Percentiles rank a stretch among this genome's conserved stretches.
Conservation (phyloP, 2,329 filamentous ascomycete genomes). For the Basipetospora chlamydospora region DNA sequence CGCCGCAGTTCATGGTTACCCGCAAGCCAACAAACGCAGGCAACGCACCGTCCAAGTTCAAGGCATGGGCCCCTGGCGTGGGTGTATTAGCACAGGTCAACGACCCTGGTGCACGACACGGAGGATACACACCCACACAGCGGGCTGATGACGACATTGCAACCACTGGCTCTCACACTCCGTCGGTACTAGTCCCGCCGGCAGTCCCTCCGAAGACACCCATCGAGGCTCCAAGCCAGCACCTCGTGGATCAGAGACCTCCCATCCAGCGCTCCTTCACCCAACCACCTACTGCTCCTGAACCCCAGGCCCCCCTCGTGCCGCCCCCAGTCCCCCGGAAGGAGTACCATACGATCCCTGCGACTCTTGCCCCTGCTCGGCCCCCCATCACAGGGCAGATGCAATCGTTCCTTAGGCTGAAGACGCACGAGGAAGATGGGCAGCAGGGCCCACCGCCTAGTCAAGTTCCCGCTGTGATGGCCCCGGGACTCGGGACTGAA, state of each 20-base stretch:
- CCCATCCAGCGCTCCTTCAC: background rate
- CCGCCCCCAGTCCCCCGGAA: too few relatives aligned
- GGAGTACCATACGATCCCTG: background rate
- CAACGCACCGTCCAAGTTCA: constrained; percentile 1
- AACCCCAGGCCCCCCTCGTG: too few relatives aligned
- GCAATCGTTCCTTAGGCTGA: background rate
- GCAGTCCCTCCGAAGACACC: too few relatives aligned
- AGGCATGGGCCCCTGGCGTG: constrained; percentile 4
- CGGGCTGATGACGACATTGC: too few relatives aligned
- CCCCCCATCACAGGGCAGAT: background rate
- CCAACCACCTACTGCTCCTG: background rate
- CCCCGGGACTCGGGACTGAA: too few relatives aligned
- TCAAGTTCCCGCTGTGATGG: too few relatives aligned
- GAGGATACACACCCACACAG: too few relatives aligned
- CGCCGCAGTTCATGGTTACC: background rate
- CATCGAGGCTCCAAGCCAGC: background rate
- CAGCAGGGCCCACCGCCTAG: background rate
- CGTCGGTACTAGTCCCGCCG: too few relatives aligned
- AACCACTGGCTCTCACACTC: too few relatives aligned
- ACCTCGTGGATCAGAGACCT: background rate
- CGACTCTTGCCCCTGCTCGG: background rate
- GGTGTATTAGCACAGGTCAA: too few relatives aligned
- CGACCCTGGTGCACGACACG: background rate
- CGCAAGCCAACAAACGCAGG: constrained; percentile 5
- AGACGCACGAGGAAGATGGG: background rate